Conservation (phyloP, 768 basidiomycete species). For the Russula virescens region DNA sequence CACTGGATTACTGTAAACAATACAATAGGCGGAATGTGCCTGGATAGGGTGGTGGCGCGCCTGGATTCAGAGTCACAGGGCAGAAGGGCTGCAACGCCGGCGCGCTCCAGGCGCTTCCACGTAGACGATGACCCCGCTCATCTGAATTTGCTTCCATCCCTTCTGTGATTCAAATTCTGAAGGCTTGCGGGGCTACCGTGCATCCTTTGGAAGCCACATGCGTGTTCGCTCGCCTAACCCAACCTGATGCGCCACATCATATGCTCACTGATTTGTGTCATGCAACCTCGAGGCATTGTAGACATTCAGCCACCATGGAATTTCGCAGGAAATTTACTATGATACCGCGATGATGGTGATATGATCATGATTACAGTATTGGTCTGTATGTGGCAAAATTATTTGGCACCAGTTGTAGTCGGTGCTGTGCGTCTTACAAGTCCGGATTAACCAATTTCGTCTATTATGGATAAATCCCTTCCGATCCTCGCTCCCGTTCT, state of each 20-base stretch:
- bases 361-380: not conserved
- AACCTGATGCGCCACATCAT: conserved; percentile 16
- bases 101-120: conserved; percentile 16
- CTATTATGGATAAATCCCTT: conserved; percentile 3
- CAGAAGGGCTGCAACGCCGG: not conserved
- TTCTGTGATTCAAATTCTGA: conserved; percentile 4
- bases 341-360: no score
- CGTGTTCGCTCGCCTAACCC: not conserved
- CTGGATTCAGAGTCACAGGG: conserved; percentile 4
- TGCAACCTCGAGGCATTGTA: not conserved
- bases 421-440: not conserved
- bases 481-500: conserved; percentile 14
- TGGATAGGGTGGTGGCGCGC: conserved; percentile 9
- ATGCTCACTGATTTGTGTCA: conserved; percentile 8
- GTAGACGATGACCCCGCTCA: not conserved
- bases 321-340: no score
- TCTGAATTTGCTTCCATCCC: conserved; percentile 1
- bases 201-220: conserved; percentile 15
- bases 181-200: not conserved
- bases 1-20: conserved; percentile 1
- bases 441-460: not conserved
- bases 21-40: conserved; percentile 13
- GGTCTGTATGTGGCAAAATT: conserved; percentile 3
- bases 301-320: not conserved
- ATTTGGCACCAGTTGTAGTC: not conserved